Evolutionary conservation across 2,329 filamentous ascomycete genomes (phyloP), one percentile per base, ranked within the genome.

Genomic region (Colletotrichum sp.): DNA sequence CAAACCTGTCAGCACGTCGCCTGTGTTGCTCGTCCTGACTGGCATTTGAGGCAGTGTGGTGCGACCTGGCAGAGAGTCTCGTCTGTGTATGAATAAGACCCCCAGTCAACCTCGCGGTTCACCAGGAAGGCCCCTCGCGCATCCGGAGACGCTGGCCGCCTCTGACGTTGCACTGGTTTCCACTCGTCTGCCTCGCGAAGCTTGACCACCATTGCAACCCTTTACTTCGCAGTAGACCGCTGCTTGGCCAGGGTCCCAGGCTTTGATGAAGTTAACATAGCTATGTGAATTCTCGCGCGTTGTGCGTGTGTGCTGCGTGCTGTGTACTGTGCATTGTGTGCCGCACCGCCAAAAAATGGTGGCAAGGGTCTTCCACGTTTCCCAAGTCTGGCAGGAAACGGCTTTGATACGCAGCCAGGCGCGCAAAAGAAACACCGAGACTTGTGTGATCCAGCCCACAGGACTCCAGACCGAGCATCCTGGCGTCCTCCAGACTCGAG

Each of bases 111-210:
- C 21, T 73, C 72, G 63, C 69, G 72, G 72, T 74, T 72, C 69
- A 74, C 57, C 69, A 72, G 54, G 51, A 74, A 74, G 57, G 69
- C 69, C 63, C 57, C 68, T 74, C 69, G 72, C 72, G 63, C 72
- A 72, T 69, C 63, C 58, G 69, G 69, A 69, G 64, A 74, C 69
- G 72, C 72, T 74, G 69, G 57, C 69, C 72, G 69, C 72, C 69
- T 69, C 34, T 67, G 58, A 55, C 63, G 72, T 74, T 72, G 68
- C 72, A 74, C 69, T 55, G 63, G 57, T 73, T 74, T 64, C 69
- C 69, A 69, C 72, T 67, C n/a, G 51, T 62, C 38, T 33, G 55
- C 47, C 61, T 59, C 24, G 38, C 36, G 61, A 70, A 73, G 71
- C 67, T 51, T 70, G 67, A 70, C 54, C 61, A 47, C 57, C n/a